These are phyloP conservation scores for Didymosphaeria variabile DNA, from an alignment of 2,329 filamentous ascomycete genomes.

Conservation along the genomic window DNA sequence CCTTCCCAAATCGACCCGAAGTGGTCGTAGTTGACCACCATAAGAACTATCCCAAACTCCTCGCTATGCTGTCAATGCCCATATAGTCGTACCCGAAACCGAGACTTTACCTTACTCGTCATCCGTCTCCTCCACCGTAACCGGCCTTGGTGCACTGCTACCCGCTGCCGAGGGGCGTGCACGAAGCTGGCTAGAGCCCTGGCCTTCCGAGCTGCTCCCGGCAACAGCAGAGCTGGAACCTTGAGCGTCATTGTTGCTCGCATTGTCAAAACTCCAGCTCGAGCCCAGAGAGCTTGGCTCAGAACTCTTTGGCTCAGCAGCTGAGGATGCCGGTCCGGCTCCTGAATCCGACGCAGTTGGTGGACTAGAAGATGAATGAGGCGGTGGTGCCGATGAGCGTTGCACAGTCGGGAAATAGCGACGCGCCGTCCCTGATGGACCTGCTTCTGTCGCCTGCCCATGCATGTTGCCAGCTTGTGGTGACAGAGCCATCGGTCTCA, in stretches of 20 bases:
- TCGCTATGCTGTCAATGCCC: constrained; percentile 46
- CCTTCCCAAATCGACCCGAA: constrained; percentile 22
- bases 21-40: constrained; percentile 20
- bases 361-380: constrained; percentile 20
- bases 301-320: constrained; percentile 31
- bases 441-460: constrained; percentile 14
- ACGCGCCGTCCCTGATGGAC: constrained; percentile 12
- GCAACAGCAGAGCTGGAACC: constrained; percentile 42
- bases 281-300: constrained; percentile 45
- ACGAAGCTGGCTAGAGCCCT: constrained; percentile 8
- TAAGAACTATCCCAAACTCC: constrained; percentile 42
- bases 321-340: constrained; percentile 31
- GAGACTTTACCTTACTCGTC: constrained; percentile 33
- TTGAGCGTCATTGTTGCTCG: constrained; percentile 36
- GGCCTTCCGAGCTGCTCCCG: constrained; percentile 32
- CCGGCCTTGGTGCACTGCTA: constrained; percentile 18
- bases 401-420: constrained; percentile 14
- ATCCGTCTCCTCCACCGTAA: constrained; percentile 45
- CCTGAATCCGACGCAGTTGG: constrained; percentile 14
- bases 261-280: constrained; percentile 49
- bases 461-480: constrained; percentile 22
- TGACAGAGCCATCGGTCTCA: constrained; percentile 43
- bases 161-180: neutral
- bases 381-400: constrained; percentile 7
- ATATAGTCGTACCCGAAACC: constrained; percentile 5